These are phyloP conservation scores for Arthrinium phaeospermum DNA, from an alignment of 2,329 filamentous ascomycete genomes.

Conservation along the genomic window DNA sequence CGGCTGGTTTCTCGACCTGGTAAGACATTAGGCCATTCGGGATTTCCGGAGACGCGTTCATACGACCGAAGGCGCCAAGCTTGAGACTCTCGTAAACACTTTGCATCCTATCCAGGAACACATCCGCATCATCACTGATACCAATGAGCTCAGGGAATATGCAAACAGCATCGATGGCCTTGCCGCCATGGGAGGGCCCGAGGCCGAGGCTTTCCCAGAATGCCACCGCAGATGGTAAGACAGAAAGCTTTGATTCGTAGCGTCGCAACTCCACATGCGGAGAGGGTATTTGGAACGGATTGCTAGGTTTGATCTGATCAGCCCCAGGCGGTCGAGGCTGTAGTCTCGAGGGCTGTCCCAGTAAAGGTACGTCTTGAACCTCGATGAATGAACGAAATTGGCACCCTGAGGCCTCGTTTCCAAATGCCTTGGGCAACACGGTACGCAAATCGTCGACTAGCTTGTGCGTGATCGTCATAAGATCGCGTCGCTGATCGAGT, in stretches of 20 bases:
- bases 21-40: slow-evolving; percentile 56
- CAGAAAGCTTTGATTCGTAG: slow-evolving; percentile 70
- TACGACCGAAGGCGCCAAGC: slow-evolving; percentile 67
- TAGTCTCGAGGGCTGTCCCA: slow-evolving; percentile 58
- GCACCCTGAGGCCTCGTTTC: slow-evolving; percentile 45
- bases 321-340: slow-evolving; percentile 54
- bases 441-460: slow-evolving; percentile 56
- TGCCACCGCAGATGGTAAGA: slow-evolving; percentile 74
- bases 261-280: slow-evolving; percentile 77
- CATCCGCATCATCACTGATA: slow-evolving; percentile 63
- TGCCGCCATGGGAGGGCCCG: slow-evolving; percentile 71
- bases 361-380: slow-evolving; percentile 60
- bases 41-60: slow-evolving; percentile 50
- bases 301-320: slow-evolving; percentile 56
- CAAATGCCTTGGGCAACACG: slow-evolving; percentile 51
- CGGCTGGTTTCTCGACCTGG: slow-evolving; percentile 51
- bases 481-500: slow-evolving; percentile 44
- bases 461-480: slow-evolving; percentile 50
- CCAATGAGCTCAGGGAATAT: slow-evolving; percentile 72
- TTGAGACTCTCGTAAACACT: slow-evolving; percentile 77
- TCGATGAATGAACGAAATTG: slow-evolving; percentile 59
- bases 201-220: slow-evolving; percentile 87
- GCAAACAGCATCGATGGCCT: slow-evolving; percentile 74
- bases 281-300: slow-evolving; percentile 66
- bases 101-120: slow-evolving; percentile 71